These are phyloP conservation scores for Fraxinus platypoda DNA, from an alignment of 305 asterid genomes.

Conservation along the genomic window DNA sequence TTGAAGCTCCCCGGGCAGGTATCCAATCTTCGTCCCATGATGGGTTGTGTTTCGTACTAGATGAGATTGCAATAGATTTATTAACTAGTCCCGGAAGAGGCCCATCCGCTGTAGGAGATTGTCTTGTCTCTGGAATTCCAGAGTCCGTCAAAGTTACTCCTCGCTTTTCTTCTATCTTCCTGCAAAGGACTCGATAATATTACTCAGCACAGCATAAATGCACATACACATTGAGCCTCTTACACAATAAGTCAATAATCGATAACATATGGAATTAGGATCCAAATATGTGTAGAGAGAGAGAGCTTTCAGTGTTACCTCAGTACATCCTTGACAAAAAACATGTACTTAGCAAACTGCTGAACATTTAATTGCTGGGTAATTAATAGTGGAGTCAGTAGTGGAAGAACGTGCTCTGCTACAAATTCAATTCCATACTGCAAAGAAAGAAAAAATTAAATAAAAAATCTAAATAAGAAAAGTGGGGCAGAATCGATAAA, in stretches of 20 bases:
- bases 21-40: conserved; percentile 99
- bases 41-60: conserved; percentile 48
- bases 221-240: not conserved
- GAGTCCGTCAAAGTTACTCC: conserved; percentile 77
- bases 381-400: conserved; percentile 77
- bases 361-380: conserved; percentile 94
- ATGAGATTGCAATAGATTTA: conserved; percentile 40
- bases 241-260: not conserved
- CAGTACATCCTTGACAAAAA: conserved; percentile 80
- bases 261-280: not conserved
- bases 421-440: conserved; percentile 93
- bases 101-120: conserved; percentile 42
- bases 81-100: conserved; percentile 51
- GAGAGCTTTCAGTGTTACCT: conserved; percentile 45
- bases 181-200: conserved; percentile 28
- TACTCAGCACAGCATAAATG: not conserved
- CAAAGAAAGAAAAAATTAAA: conserved; percentile 23
- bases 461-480: conserved; percentile 22
- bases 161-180: conserved; percentile 95
- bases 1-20: conserved; percentile 56
- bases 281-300: not conserved
- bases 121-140: conserved; percentile 50
- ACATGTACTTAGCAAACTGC: conserved; percentile 96
- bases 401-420: conserved; percentile 85
- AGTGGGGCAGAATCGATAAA: conserved; percentile 12